Conservation (phyloP, 2,329 filamentous ascomycete genomes). For the Colletotrichum cereale region DNA sequence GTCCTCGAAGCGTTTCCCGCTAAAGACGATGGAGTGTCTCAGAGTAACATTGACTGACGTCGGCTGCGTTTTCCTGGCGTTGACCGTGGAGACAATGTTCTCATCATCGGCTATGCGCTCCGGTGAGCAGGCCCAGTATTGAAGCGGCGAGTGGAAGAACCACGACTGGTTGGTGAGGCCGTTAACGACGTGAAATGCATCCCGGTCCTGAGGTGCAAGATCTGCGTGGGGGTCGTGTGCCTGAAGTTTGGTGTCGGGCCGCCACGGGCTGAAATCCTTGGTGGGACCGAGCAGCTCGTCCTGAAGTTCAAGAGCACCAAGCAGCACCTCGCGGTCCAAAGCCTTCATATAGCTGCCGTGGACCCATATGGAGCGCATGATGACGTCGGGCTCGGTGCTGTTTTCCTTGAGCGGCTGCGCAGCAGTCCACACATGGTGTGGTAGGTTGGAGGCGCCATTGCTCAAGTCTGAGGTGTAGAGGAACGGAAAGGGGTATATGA, state of each 20-base stretch:
- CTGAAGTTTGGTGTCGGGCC: conserved; percentile 42
- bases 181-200: conserved; percentile 70
- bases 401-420: conserved; percentile 72
- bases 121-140: conserved; percentile 81
- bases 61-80: conserved; percentile 69
- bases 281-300: conserved; percentile 75
- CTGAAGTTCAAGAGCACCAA: conserved; percentile 77
- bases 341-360: conserved; percentile 86
- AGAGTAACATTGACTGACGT: conserved; percentile 81
- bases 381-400: conserved; percentile 72
- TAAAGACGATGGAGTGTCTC: conserved; percentile 83
- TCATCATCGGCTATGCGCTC: conserved; percentile 69
- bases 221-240: conserved; percentile 48
- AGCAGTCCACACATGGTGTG: conserved; percentile 85
- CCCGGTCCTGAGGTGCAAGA: conserved; percentile 60
- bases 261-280: conserved; percentile 64
- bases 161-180: conserved; percentile 73
- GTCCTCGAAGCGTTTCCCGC: conserved; percentile 81
- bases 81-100: conserved; percentile 77
- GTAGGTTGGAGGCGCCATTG: conserved; percentile 77
- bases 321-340: conserved; percentile 73
- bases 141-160: conserved; percentile 86
- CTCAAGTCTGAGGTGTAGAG: conserved; percentile 79
- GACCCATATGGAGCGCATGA: conserved; percentile 86
- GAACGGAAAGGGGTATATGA: conserved; percentile 82